A percentile compares a stretch with the other conserved stretches of the same genome.
Conservation (phyloP, 1,139 yeast species). For the Pichia sp. region DNA sequence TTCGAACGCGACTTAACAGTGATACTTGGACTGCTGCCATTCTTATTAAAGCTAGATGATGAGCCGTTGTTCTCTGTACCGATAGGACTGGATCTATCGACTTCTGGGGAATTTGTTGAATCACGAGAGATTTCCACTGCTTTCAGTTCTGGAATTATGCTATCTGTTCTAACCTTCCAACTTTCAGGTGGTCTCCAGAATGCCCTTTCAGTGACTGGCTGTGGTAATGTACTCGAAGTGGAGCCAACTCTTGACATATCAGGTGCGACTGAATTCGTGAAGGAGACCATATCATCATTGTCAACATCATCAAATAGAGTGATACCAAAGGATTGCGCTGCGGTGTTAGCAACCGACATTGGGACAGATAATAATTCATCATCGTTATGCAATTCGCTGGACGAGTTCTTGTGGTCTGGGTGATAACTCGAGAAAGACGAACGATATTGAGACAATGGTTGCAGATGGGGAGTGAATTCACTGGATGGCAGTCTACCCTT, state of each 20-base stretch:
- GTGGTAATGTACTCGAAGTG: slow-evolving; percentile 13
- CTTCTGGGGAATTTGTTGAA: not conserved
- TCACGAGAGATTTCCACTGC: not conserved
- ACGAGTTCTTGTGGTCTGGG: not conserved
- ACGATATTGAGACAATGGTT: slow-evolving; percentile 11
- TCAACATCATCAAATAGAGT: slow-evolving; percentile 23
- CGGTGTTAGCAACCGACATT: slow-evolving; percentile 17
- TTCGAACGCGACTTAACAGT: not conserved
- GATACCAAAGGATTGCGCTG: slow-evolving; percentile 25
- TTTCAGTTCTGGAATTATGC: slow-evolving; percentile 2
- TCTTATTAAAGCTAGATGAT: too few species aligned
- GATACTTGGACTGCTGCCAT: too few species aligned
- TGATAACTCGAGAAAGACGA: not conserved
- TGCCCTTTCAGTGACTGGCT: slow-evolving; percentile 17
- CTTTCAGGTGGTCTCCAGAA: slow-evolving; percentile 34
- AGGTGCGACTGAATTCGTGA: slow-evolving; percentile 16
- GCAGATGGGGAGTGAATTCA: not conserved
- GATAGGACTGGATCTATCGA: slow-evolving; percentile 3
- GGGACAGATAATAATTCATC: slow-evolving; percentile 14
- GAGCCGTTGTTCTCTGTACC: too few species aligned
- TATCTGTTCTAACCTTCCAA: slow-evolving; percentile 31
- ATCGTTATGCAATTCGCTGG: not conserved
- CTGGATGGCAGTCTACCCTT: slow-evolving; percentile 12
- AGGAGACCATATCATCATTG: slow-evolving; percentile 21
- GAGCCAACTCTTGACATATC: slow-evolving; percentile 26